A percentile compares a stretch with the other conserved stretches of the same genome.
Evolutionary conservation across 2,329 filamentous ascomycete genomes (phyloP).

Genomic region (Fusarium palustre): DNA sequence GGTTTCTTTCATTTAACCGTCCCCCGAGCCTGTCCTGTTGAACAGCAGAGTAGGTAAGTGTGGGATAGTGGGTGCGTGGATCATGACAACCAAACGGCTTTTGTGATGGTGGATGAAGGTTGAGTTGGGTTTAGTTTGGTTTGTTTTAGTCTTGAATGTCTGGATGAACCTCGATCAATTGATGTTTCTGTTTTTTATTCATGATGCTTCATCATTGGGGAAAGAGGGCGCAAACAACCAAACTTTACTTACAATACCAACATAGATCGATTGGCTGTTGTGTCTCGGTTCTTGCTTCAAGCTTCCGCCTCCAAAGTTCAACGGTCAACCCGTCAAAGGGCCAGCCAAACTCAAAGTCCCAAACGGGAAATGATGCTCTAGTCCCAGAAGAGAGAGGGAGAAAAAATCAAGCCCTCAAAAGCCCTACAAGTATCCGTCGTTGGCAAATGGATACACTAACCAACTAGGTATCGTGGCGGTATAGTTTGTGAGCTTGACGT

Average conservation of each 20-base stretch:
- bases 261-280: slow-evolving; percentile 5
- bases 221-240: background rate
- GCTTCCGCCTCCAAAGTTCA: background rate
- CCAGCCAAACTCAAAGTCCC: background rate
- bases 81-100: background rate
- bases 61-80: background rate
- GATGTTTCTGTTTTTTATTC: background rate
- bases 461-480: slow-evolving; percentile 17
- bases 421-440: slow-evolving; percentile 22
- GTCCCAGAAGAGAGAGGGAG: background rate
- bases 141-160: slow-evolving; percentile 28
- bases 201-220: background rate
- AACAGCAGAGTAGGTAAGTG: background rate
- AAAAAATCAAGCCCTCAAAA: slow-evolving; percentile 35
- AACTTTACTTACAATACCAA: background rate
- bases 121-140: slow-evolving; percentile 9
- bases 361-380: background rate
- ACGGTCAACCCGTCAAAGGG: slow-evolving; percentile 2
- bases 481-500: slow-evolving; percentile 18
- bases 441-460: background rate
- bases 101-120: slow-evolving; percentile 28
- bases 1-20: background rate
- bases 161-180: slow-evolving; percentile 7
- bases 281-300: slow-evolving; percentile 6
- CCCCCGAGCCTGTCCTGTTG: background rate